Evolutionary conservation across 768 basidiomycete genomes (phyloP), one percentile per base, ranked within the genome.

Genomic region (Dictyophora rubrovolvata): DNA sequence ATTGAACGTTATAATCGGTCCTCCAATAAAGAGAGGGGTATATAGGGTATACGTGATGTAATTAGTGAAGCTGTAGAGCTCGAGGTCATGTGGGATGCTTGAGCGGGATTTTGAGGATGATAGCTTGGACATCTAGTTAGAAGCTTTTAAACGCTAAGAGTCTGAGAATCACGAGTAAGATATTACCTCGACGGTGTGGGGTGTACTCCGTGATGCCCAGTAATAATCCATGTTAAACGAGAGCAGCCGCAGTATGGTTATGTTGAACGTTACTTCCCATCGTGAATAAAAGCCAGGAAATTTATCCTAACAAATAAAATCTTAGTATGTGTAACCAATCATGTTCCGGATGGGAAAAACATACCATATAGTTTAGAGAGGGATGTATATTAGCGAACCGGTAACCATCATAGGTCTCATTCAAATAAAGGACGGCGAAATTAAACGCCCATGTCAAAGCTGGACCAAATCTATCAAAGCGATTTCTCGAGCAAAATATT

Each of bases 1-100:
- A 66, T 95, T 95, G 76, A 92, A 98, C 0, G 94, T 88, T 69
- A 98, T 82, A 64, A 98, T 94, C 0, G 96, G 96, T 0, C 96
- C 95, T 1, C 90, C 94, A 54, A 98, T 89, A 68, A 97, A 99
- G 11, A 98, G 74, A 1, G 96, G 94, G 0, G 94, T 83, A 67
- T 98, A 99, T 8, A 97, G 72, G n/a, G 79, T 77, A 67, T 97
- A 98, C 21, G 88, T 78, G 10, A 96, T 55, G 69, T 91, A 95
- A 66, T 87, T 87, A 17, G 72, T 52, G 63, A 83, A 85, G 1
- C 81, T 79, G 68, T 93, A 96, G 54, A 77, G 70, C 11, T 77
- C 75, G 11, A 69, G 67, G 0, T 82, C 66, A 61, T 92, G 89
- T 2, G 81, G 66, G 1, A 75, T 72, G 2, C 72, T 66, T 20